Base-by-base conservation (phyloP, 257 asterid species). In the Verbascum thapsus region DNA sequence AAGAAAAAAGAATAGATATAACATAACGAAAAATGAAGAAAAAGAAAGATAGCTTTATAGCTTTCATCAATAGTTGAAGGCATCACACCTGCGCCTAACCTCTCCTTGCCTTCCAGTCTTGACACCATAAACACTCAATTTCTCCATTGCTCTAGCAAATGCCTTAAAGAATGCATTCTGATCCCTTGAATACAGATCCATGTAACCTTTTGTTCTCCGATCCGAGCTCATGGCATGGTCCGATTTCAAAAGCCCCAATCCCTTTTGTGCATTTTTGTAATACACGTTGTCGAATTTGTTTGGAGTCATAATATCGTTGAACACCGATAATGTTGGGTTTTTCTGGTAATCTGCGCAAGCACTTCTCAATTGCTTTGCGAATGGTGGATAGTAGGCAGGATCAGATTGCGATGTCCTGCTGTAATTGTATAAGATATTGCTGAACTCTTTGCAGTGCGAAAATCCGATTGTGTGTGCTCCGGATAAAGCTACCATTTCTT, bases 391-490 rank as follows among this genome's bases (percentile, higher is more conserved):
- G 70, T 89, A 89, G 0, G 95, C 59, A 8, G 96, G 97, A 55
- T 87, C 97, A n/a, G 77, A 73, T 49, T 74, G 72, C 6, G 73
- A 23, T 0, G 69, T 48, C 13, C 62, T 55, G 75, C 82, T 88
- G 87, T 79, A 88, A 20, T 81, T 81, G 84, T 83, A 89, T 0
- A 92, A 23, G 57, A 79, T 80, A 13, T 85, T 57, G 80, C 84
- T 82, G 73, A 92, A 92, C 35, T 92, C 96, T 47, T 83, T 85
- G 80, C 99, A 92, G 66, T 92, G 99, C 0, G 99, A 88, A 64
- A 92, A 88, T 0, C 98, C 98, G 63, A 91, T 88, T 4, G 98
- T 86, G 87, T 91, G 98, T 6, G 98, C 98, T 0, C 97, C 99
- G 55, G 91, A 45, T 11, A 92, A 50, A 0, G 97, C 99, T 20